Evolutionary conservation across 2,329 filamentous ascomycete species (phyloP).

Genomic region (Diplodia scrobiculata): DNA sequence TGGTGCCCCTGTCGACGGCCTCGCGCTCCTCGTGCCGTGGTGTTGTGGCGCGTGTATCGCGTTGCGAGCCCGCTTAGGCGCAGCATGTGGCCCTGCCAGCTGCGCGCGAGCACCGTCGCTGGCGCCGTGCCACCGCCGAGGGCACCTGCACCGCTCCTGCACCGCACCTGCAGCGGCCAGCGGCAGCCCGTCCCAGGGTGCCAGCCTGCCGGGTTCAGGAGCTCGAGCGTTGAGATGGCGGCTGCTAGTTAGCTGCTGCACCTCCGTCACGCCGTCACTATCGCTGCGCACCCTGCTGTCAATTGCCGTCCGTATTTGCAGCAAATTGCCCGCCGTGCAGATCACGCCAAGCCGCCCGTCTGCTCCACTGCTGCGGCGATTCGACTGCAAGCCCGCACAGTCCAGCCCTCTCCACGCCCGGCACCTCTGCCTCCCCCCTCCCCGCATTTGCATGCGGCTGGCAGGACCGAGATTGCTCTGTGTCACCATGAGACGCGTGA

Average conservation of each 20-base stretch:
- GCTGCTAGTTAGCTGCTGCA: slow-evolving; percentile 6
- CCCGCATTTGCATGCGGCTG: slow-evolving; percentile 20
- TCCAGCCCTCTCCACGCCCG: background rate
- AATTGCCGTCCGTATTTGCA: slow-evolving; percentile 15
- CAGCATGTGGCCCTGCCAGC: background rate
- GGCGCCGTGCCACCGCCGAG: background rate
- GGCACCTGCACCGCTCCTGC: background rate
- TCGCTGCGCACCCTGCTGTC: background rate
- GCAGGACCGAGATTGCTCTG: slow-evolving; percentile 14
- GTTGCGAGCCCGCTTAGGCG: background rate
- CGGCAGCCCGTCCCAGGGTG: background rate
- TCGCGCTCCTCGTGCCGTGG: background rate
- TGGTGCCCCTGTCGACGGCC: background rate
- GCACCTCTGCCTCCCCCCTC: background rate
- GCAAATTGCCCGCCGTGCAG: slow-evolving; percentile 13
- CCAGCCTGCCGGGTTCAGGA: background rate
- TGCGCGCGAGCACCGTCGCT: background rate
- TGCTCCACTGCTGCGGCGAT: background rate
- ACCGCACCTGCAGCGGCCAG: background rate
- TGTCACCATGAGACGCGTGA: slow-evolving; percentile 18
- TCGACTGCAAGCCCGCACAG: background rate
- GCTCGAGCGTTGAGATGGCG: slow-evolving; percentile 9
- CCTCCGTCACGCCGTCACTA: slow-evolving; percentile 18
- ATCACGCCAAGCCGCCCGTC: slow-evolving; percentile 1
- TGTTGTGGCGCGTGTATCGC: slow-evolving; percentile 15